A percentile compares a stretch with the other conserved stretches of the same genome.
phyloP scores from a whole-genome alignment of 305 asterid species.

The Solanum aculeatissimum region DNA sequence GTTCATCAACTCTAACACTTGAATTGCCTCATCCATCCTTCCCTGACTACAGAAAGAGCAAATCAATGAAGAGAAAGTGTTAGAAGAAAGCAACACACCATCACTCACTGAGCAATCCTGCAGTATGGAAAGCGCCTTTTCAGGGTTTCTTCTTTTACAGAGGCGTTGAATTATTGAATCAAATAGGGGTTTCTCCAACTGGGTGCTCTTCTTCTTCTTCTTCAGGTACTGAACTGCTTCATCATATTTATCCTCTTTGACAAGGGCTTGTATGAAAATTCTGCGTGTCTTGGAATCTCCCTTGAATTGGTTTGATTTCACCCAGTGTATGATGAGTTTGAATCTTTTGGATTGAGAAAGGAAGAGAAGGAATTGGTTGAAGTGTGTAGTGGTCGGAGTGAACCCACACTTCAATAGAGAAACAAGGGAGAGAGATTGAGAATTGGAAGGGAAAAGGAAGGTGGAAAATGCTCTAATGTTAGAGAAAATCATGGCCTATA shows the following conservation, averaged over 20 bases:
- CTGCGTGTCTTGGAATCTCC: constrained; percentile 28
- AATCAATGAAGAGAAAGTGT: constrained; percentile 41
- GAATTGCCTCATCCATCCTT: constrained; percentile 49
- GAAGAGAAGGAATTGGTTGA: constrained; percentile 39
- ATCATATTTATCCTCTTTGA: constrained; percentile 31
- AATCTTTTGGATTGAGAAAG: constrained; percentile 35
- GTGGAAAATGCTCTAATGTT: not conserved
- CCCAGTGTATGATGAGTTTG: constrained; percentile 30
- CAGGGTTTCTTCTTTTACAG: constrained; percentile 42
- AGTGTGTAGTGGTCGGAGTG: constrained; percentile 38
- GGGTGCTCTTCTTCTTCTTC: not conserved
- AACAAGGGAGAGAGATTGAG: constrained; percentile 1
- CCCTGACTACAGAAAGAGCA: constrained; percentile 37
- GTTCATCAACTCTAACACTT: constrained; percentile 52
- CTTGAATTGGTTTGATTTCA: constrained; percentile 29
- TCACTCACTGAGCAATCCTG: constrained; percentile 23
- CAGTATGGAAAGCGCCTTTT: constrained; percentile 33
- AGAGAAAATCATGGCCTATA: not conserved
- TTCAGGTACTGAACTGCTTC: constrained; percentile 43
- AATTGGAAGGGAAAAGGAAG: not conserved
- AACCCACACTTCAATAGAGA: constrained; percentile 49
- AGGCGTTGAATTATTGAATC: constrained; percentile 48
- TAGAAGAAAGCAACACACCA: constrained; percentile 49
- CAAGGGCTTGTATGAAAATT: constrained; percentile 36
- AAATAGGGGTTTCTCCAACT: constrained; percentile 22